These are phyloP conservation scores for Zymoseptoria crescenta DNA, from an alignment of 2,329 filamentous ascomycete species.

Conservation along the genomic window DNA sequence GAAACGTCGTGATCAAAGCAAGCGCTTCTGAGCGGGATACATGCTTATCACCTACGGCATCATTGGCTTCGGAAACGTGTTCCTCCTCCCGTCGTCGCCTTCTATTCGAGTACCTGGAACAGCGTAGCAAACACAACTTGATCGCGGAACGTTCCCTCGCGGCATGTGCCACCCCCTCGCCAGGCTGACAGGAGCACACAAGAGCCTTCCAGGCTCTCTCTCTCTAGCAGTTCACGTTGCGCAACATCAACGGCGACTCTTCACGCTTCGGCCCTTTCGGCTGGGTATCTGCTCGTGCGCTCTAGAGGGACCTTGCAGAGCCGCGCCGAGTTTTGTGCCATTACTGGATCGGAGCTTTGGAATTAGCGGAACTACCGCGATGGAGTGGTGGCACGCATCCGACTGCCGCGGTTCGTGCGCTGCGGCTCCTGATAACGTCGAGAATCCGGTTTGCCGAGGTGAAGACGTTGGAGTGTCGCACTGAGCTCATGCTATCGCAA, in stretches of 20 bases:
- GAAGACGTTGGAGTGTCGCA: not conserved
- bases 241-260: not conserved
- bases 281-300: not conserved
- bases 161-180: not conserved
- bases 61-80: not conserved
- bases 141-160: not conserved
- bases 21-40: not conserved
- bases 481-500: not conserved
- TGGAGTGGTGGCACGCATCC: not conserved
- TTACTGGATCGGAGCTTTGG: not conserved
- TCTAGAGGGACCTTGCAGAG: not conserved
- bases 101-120: not conserved
- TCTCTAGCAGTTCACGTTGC: not conserved
- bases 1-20: not conserved
- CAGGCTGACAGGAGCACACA: not conserved
- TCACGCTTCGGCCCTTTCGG: not conserved
- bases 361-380: not conserved
- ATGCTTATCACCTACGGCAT: not conserved
- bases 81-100: not conserved
- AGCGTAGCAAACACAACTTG: not conserved
- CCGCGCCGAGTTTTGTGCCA: not conserved
- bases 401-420: not conserved
- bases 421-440: not conserved
- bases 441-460: not conserved
- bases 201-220: not conserved